phyloP scores from a whole-genome alignment of 2,329 filamentous ascomycete species.

The Cercospora berteroae region DNA sequence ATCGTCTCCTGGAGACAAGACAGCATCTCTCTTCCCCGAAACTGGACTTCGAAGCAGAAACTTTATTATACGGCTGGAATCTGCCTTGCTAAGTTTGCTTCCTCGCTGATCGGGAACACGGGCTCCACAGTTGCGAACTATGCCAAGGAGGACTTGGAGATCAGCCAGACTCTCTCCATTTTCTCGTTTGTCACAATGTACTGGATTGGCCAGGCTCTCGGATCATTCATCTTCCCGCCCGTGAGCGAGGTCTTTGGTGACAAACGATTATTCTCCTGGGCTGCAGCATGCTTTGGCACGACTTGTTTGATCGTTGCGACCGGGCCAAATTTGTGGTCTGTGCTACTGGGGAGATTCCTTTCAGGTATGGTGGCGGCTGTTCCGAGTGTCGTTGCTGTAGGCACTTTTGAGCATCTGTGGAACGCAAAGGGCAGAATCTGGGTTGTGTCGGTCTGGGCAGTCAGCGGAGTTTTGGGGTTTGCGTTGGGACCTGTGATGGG shows the following conservation, averaged over 20 bases:
- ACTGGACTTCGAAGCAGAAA: slow-evolving; percentile 20
- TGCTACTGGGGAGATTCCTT: slow-evolving; percentile 45
- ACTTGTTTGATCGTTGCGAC: slow-evolving; percentile 43
- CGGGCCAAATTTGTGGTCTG: slow-evolving; percentile 38
- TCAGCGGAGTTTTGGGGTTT: slow-evolving; percentile 45
- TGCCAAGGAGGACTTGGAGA: slow-evolving; percentile 22
- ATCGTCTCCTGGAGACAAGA: slow-evolving; percentile 22
- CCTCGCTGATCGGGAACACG: slow-evolving; percentile 26
- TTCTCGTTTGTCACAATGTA: slow-evolving; percentile 28
- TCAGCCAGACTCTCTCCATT: slow-evolving; percentile 13
- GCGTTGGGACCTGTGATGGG: slow-evolving; percentile 48
- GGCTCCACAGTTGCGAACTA: slow-evolving; percentile 22
- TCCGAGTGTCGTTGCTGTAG: slow-evolving; percentile 49
- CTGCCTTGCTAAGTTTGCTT: slow-evolving; percentile 24
- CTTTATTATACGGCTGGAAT: slow-evolving; percentile 22
- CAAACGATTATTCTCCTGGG: slow-evolving; percentile 38
- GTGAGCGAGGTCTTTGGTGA: slow-evolving; percentile 42
- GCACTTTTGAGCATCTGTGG: slow-evolving; percentile 51
- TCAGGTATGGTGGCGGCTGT: slow-evolving; percentile 50
- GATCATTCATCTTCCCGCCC: slow-evolving; percentile 42
- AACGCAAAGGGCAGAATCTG: slow-evolving; percentile 43
- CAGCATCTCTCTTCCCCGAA: slow-evolving; percentile 22
- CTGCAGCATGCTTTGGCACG: slow-evolving; percentile 37
- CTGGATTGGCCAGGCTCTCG: slow-evolving; percentile 36
- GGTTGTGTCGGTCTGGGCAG: slow-evolving; percentile 49